phyloP scores from a whole-genome alignment of 1,284 basidiomycete genomes.

The Pseudozyma sp. region DNA sequence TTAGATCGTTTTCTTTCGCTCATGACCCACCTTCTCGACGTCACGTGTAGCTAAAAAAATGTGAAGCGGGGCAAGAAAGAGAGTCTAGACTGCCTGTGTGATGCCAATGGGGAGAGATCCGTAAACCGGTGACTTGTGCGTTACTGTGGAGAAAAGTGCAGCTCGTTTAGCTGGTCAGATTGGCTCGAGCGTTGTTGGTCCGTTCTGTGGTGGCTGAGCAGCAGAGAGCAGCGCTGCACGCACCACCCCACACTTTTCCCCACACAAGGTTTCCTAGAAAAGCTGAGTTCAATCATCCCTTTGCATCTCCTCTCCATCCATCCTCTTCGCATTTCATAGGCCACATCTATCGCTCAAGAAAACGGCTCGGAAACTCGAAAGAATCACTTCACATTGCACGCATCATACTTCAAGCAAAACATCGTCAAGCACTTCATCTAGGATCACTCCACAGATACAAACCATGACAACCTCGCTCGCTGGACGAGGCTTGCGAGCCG shows the following conservation, averaged over 20 bases:
- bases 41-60: slow-evolving; percentile 32
- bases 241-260: slow-evolving; percentile 11
- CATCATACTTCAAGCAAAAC: not conserved
- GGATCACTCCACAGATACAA: not conserved
- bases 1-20: too few species aligned
- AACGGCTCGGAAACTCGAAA: too few species aligned
- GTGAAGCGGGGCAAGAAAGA: not conserved
- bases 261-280: slow-evolving; percentile 3
- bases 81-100: slow-evolving; percentile 10
- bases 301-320: too few species aligned
- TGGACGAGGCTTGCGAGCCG: slow-evolving; percentile 26
- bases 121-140: not conserved
- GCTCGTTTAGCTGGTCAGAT: not conserved
- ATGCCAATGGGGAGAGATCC: too few species aligned
- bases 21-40: slow-evolving; percentile 12
- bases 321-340: too few species aligned
- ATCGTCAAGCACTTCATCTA: not conserved
- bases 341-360: too few species aligned
- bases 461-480: slow-evolving; percentile 27
- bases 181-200: slow-evolving; percentile 32
- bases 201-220: not conserved
- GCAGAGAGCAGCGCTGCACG: too few species aligned
- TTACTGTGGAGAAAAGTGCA: not conserved
- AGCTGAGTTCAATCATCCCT: too few species aligned
- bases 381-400: not conserved